Evolutionary conservation across 495 filamentous ascomycete genomes (phyloP), one percentile per base, ranked within the genome.

Genomic region (Terfezia claveryi): DNA sequence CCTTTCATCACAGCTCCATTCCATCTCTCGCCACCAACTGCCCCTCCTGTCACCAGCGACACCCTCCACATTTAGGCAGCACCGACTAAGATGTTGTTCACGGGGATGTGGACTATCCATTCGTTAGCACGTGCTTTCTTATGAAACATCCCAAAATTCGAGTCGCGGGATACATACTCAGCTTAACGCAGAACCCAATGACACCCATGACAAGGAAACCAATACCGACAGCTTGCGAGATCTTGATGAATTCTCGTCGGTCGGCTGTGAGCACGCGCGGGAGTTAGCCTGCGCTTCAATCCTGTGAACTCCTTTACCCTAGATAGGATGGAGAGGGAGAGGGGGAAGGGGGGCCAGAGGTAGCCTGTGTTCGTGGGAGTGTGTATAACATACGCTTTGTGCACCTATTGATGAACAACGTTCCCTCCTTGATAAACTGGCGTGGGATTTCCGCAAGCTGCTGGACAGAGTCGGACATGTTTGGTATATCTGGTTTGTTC

Each of bases 141-240:
- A 38, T 36, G 32, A 36, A 11, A 49, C 27, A 52, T 32, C 27
- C 27, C 27, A 4, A 32, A 32, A 32, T 5, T 32, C 27, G 37
- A 49, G 20, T 20, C 36, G 38, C 52, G 59, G 12, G 54, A 23
- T 14, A 70, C 80, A 56, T 73, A 87, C 83, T 87, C 63, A 98
- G 76, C 74, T 98, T 98, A 63, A 95, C 83, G 54, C 94, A 71
- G 72, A 91, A 95, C 55, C 89, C 89, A 65, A 89, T 87, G 61
- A 72, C 70, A 61, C 81, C 83, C 84, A 92, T 91, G 46, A 89
- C 78, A 36, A 92, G 64, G 71, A 93, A 92, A 51, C 86, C 86
- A 61, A 93, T 81, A 60, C 89, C 91, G 57, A 98, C 91, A 57
- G 91, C 89, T 69, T 94, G 87, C 63, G 78, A 86, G 70, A 98